Evolutionary conservation across 768 basidiomycete genomes (phyloP).

Genomic region (Lactarius psammicola): DNA sequence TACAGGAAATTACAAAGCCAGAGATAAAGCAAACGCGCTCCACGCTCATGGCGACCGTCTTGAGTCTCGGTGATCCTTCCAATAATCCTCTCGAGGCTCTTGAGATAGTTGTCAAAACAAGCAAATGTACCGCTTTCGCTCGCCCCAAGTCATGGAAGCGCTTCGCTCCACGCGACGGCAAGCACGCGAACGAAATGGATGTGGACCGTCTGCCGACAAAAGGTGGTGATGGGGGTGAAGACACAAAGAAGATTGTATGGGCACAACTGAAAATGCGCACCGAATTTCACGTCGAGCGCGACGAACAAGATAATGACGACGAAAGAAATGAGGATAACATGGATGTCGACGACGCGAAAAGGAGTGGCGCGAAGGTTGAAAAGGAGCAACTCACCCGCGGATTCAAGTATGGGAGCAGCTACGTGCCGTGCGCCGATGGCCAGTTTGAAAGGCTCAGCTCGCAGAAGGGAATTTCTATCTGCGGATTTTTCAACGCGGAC

Average conservation of each 20-base stretch:
- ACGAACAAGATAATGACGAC: constrained; percentile 30
- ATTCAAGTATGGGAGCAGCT: constrained; percentile 88
- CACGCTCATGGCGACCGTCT: constrained; percentile 53
- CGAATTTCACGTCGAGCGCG: constrained; percentile 56
- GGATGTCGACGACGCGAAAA: constrained; percentile 39
- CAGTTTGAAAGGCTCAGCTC: constrained; percentile 74
- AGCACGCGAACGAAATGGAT: constrained; percentile 37
- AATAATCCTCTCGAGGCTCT: constrained; percentile 67
- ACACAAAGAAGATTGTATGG: constrained; percentile 34
- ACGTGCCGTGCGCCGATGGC: constrained; percentile 84
- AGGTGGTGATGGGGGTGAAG: constrained; percentile 24
- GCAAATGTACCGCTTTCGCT: constrained; percentile 74
- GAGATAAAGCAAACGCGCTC: constrained; percentile 71
- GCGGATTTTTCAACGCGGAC: constrained; percentile 71
- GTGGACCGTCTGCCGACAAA: constrained; percentile 26
- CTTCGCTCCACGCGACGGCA: constrained; percentile 45
- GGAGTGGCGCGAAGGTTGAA: constrained; percentile 55
- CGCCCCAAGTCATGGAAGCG: constrained; percentile 80
- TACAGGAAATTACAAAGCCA: constrained; percentile 58
- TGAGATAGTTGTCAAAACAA: constrained; percentile 68
- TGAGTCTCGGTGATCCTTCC: constrained; percentile 78
- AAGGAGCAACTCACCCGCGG: constrained; percentile 78
- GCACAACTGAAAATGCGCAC: constrained; percentile 44
- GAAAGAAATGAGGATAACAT: constrained; percentile 41
- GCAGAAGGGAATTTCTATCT: constrained; percentile 81